Base-by-base conservation (phyloP, 208 protist species). In the Leishmania amazonensis region DNA sequence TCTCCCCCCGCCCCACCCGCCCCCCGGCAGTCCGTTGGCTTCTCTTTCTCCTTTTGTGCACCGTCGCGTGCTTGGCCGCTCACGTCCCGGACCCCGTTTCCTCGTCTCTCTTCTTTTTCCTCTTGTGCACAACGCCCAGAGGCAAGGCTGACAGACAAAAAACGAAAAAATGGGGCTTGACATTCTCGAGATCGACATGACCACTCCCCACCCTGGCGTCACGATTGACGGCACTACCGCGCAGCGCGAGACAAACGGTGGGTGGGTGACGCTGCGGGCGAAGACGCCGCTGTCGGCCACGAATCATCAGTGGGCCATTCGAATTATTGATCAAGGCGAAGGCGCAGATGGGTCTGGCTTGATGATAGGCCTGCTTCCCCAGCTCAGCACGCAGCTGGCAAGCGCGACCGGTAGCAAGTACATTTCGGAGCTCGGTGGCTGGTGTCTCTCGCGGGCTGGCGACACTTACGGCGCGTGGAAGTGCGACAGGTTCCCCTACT, bases 401-500 rank as follows among this genome's bases (percentile, higher is more conserved):
- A 81, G 79, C 57, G 83, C 88, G 4, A 94, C 96, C 81, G 89
- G 94, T 21, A 94, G 84, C 85, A 97, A 97, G 79, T 98, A 98
- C 82, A 97, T 97, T 73, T 96, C 93, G 0, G 94, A 98, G 83
- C 87, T 98, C 11, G 94, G 94, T 19, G 96, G 96, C 51, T 98
- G 96, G 94, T 97, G 96, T 70, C 75, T 98, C 42, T 96, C 92
- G 21, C 89, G 96, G 8, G 94, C 94, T 24, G 96, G 96, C 17
- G 92, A 98, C 80, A 89, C 88, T 9, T 98, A 98, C 74, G 96
- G 96, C 7, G 79, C 84, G 42, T 98, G 96, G 94, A 95, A 97
- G 80, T 97, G 96, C 80, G 93, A 97, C 45, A 88, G 90, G 62
- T 80, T 98, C 31, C 81, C 89, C n/a, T 98, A 96, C 84, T 90